Base-by-base conservation (phyloP, 1,284 basidiomycete genomes). In the Pascua guehoae region DNA sequence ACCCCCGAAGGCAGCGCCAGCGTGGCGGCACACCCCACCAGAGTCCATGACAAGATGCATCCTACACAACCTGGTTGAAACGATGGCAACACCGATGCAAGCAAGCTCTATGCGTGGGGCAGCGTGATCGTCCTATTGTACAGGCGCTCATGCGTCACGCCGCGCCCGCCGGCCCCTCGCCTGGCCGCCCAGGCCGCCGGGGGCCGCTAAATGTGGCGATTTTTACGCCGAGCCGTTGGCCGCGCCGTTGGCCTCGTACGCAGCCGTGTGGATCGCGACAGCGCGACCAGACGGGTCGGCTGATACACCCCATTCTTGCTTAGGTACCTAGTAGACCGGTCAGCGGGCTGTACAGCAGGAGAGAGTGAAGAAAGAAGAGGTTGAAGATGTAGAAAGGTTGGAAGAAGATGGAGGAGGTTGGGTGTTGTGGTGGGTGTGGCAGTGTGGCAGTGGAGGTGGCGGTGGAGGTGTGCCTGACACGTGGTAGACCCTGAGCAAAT, bases 251-350 rank as follows among this genome's bases (percentile, higher is more conserved):
- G 41, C 53, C 44, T 66, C 61, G 68, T 98, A 98, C 24, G 95
- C 95, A 40, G 91, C 86, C 68, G 89, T 91, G 82, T 98, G 95
- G 66, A 98, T 98, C 74, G 85, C 88, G 71, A 98, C 95, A 63
- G 89, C 91, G 55, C 96, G 83, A 46, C 96, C 96, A 62, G 91
- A 95, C 40, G 96, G 96, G 77, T 99, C 96, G 37, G 89, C 79
- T 4, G 89, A 82, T 72, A 96, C 97, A 54, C 95, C 95, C 95
- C 95, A 98, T 75, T 98, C 95, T 9, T n/a, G 36, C 14, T 24
- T n/a, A 11, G 47, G 40, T 41, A 32, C 7, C 24, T 32, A 32
- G 24, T 32, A 32, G 24, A n/a, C 24, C 7, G 24, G 24, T 32
- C 24, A 32, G 24, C 24, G 24, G n/a, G 3, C 24, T 32, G 7